A percentile compares a stretch with the other conserved stretches of the same genome.
phyloP scores from a whole-genome alignment of 2,329 filamentous ascomycete species.

The Fusarium chuoi region DNA sequence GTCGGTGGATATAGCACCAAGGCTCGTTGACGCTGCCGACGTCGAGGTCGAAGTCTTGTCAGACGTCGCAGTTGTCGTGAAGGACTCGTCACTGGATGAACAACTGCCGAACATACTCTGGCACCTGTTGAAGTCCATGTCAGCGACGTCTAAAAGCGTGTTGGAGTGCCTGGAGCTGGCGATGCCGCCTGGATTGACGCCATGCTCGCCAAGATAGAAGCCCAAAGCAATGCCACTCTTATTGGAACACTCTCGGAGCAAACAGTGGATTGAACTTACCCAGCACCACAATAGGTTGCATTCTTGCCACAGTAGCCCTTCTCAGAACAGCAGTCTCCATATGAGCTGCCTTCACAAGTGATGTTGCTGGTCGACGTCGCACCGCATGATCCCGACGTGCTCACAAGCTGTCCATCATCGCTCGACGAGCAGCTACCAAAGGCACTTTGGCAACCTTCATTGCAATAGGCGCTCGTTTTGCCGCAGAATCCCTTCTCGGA shows the following conservation, averaged over 20 bases:
- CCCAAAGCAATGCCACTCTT: accelerated
- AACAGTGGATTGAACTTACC: background rate
- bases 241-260: accelerated
- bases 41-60: background rate
- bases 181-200: background rate
- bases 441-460: background rate
- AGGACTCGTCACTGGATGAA: background rate
- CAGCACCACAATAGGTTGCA: background rate
- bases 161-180: background rate
- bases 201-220: background rate
- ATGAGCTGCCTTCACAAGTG: background rate
- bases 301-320: background rate
- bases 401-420: background rate
- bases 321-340: background rate
- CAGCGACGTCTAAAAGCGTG: accelerated
- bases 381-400: background rate
- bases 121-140: background rate
- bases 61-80: background rate
- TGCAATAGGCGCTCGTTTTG: background rate
- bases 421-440: background rate
- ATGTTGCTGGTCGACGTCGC: background rate
- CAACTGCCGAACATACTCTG: background rate
- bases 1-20: background rate
- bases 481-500: background rate
- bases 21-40: background rate